These are phyloP conservation scores for Albizia julibrissin DNA, from an alignment of 306 rosid species.

Conservation along the genomic window DNA sequence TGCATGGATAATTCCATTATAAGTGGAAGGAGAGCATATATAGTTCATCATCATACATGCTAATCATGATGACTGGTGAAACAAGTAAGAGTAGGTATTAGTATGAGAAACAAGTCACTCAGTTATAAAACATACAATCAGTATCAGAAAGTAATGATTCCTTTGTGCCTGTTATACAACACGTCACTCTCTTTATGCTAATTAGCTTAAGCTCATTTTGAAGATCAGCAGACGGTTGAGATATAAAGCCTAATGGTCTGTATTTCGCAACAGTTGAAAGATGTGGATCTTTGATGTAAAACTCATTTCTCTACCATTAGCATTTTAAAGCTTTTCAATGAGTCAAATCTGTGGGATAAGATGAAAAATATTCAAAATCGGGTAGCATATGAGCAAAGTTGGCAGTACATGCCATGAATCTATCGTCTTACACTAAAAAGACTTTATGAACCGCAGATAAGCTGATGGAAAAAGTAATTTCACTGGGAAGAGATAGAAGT, in stretches of 20 bases:
- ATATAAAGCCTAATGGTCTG: not conserved
- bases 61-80: not conserved
- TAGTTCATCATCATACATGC: conserved; percentile 9
- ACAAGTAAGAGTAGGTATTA: not conserved
- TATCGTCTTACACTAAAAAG: not conserved
- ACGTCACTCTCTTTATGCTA: not conserved
- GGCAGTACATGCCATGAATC: not conserved
- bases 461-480: not conserved
- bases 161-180: not conserved
- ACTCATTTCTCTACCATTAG: not conserved
- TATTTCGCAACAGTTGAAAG: not conserved
- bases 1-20: conserved; percentile 13
- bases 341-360: not conserved
- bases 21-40: conserved; percentile 1
- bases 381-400: not conserved
- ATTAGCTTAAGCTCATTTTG: not conserved
- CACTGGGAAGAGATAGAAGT: not conserved
- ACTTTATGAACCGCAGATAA: not conserved
- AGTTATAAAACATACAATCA: not conserved
- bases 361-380: not conserved
- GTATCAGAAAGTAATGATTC: not conserved
- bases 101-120: not conserved
- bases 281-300: not conserved
- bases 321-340: not conserved
- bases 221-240: not conserved